Evolutionary conservation across 164 flowering plant genomes (phyloP), one percentile per base, ranked within the genome.

Genomic region (Taxillus chinensis): DNA sequence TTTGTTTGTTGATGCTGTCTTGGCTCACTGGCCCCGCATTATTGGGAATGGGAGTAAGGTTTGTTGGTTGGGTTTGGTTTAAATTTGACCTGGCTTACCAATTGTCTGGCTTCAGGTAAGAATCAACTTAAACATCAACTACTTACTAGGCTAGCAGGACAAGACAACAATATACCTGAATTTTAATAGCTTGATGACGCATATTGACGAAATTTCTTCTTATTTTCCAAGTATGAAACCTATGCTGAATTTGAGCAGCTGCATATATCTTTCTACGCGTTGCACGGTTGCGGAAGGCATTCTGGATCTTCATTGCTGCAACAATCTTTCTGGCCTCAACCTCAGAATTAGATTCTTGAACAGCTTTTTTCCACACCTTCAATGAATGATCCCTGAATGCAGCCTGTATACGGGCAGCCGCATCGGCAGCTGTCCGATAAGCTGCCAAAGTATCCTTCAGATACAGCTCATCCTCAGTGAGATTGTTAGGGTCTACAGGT

Each of bases 281-380:
- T 37, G 81, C 87, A 73, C 64, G 79, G 55, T 81, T 85, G 56
- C 92, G 92, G 60, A 71, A 90, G 55, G 92, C 97, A 72, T 87
- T 88, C 59, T 90, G 96, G 71, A 87, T 90, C 77, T 77, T 91
- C 96, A 91, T 68, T 16, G 96, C 98, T 59, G 98, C 87, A 72
- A 89, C 63, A 66, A 91, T 87, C 66, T 45, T 59, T 2, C 75
- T 74, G 61, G 96, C 96, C 72, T 91, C 96, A 58, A 12, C 57
- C 74, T 90, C 99, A 11, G 87, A 79, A 67, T 68, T 84, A 38
- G 73, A 68, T 51, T 42, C 39, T 76, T 78, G 55, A 70, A 78
- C 79, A 13, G 74, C 84, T 58, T 80, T 70, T 13, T 81, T 63
- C 64, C 67, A 66, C 51, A 73, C 45, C 64, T 87, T 87, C 4